These are phyloP conservation scores for Aspergillus fischeri DNA, from an alignment of 2,329 filamentous ascomycete species.

Conservation along the genomic window DNA sequence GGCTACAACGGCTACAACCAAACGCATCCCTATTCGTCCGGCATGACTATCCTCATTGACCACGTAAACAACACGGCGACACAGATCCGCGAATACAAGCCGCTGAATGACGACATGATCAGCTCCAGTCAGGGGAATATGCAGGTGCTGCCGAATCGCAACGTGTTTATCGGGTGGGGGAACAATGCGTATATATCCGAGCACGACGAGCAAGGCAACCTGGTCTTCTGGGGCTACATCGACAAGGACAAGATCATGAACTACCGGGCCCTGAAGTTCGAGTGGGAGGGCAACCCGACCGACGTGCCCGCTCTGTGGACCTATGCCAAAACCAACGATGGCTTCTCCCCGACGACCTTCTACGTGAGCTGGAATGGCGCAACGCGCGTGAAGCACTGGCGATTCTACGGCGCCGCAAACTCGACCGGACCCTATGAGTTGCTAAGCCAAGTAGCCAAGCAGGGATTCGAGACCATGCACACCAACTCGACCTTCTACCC, in stretches of 20 bases:
- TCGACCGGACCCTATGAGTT: constrained; percentile 28
- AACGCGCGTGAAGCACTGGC: constrained; percentile 34
- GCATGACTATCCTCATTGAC: constrained; percentile 38
- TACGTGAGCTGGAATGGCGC: constrained; percentile 43
- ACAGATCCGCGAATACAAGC: constrained; percentile 29
- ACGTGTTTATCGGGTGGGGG: constrained; percentile 42
- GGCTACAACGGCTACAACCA: constrained; percentile 39
- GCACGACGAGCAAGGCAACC: constrained; percentile 33
- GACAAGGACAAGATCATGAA: constrained; percentile 36
- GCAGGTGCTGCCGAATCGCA: constrained; percentile 35
- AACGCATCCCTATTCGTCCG: constrained; percentile 36
- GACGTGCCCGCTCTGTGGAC: constrained; percentile 41
- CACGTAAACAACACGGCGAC: constrained; percentile 33
- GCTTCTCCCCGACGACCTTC: constrained; percentile 25
- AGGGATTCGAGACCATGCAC: constrained; percentile 38
- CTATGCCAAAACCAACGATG: constrained; percentile 29
- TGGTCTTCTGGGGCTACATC: constrained; percentile 36
- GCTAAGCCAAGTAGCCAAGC: constrained; percentile 27
- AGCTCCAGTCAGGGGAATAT: constrained; percentile 39
- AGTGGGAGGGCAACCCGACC: constrained; percentile 39
- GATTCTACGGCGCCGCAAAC: constrained; percentile 31
- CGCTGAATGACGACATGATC: constrained; percentile 20
- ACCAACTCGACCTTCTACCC: constrained; percentile 24
- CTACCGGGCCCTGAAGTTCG: constrained; percentile 41
- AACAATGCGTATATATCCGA: constrained; percentile 40